Base-by-base conservation (phyloP, 1,139 yeast genomes). In the Hemisphaericaspora subhashii region DNA sequence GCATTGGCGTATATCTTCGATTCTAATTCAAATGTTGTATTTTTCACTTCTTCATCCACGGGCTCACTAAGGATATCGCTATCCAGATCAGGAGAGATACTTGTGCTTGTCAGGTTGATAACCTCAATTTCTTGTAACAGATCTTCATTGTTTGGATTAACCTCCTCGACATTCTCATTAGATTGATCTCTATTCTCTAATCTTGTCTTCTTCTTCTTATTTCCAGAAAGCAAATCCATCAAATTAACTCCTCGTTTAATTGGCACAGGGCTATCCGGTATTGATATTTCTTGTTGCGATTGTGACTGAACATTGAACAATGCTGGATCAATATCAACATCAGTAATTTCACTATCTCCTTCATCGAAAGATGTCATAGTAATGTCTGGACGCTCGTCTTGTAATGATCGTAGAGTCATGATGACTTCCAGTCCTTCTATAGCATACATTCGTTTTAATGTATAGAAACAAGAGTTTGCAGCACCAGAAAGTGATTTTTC, bases 21-120 rank as follows among this genome's bases (percentile, higher is more conserved):
- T 44, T 72, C 75, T 12, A 69, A 46, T 24, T 65, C 72, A 11
- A 26, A 10, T 3, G 44, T n/a, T n/a, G n/a, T 35, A 10, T 26
- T 21, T 13, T 38, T 38, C 3, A n/a, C 34, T 1, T 20, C 35
- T 2, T 36, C 37, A 6, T 16, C 24, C 11, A 31, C 43, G 8
- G 32, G 37, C 23, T 21, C 23, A 21, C 4, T 21, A 21, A 21
- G 23, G n/a, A n/a, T n/a, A n/a, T n/a, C n/a, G n/a, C n/a, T n/a
- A n/a, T n/a, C n/a, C n/a, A n/a, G n/a, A n/a, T n/a, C n/a, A n/a
- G n/a, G n/a, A n/a, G n/a, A n/a, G n/a, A n/a, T n/a, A n/a, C n/a
- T n/a, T n/a, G n/a, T n/a, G n/a, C n/a, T n/a, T n/a, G n/a, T n/a
- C n/a, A n/a, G n/a, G n/a, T n/a, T n/a, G n/a, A 24, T 24, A 7